A percentile compares a stretch with the other conserved stretches of the same genome.
Conservation (phyloP, 2,329 filamentous ascomycete species). For the Tolypocladium amazonense region DNA sequence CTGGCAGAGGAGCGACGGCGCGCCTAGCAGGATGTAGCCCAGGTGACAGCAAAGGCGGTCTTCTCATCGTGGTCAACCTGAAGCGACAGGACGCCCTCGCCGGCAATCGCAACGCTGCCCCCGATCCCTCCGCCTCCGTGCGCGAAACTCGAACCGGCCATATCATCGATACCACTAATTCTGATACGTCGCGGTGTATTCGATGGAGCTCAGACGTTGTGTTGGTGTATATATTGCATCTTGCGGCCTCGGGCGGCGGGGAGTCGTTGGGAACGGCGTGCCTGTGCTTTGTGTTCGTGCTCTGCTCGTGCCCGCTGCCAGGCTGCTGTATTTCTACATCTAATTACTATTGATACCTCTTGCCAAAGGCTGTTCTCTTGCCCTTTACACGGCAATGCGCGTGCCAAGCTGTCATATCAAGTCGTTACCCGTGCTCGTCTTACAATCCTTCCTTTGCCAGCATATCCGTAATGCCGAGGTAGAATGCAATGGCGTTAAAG, state of each 20-base stretch:
- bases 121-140: background rate
- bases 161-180: background rate
- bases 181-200: background rate
- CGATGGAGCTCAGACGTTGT: conserved; percentile 1
- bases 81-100: background rate
- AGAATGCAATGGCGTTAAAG: conserved; percentile 59
- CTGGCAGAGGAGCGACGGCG: background rate
- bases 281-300: conserved; percentile 3
- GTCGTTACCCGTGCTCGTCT: conserved; percentile 4
- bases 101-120: background rate
- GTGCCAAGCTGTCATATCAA: background rate
- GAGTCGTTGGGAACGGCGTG: conserved; percentile 2
- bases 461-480: conserved; percentile 58
- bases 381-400: too few relatives aligned
- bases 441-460: conserved; percentile 53
- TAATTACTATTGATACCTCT: conserved; percentile 12
- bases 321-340: conserved; percentile 13
- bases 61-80: background rate
- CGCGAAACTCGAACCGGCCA: background rate
- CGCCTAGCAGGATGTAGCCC: background rate
- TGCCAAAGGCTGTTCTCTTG: background rate
- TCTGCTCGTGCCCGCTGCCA: conserved; percentile 5
- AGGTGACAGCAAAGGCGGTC: background rate
- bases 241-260: background rate
- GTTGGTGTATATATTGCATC: conserved; percentile 3